Conservation (phyloP, 768 basidiomycete genomes). For the Mycena kentingensis region DNA sequence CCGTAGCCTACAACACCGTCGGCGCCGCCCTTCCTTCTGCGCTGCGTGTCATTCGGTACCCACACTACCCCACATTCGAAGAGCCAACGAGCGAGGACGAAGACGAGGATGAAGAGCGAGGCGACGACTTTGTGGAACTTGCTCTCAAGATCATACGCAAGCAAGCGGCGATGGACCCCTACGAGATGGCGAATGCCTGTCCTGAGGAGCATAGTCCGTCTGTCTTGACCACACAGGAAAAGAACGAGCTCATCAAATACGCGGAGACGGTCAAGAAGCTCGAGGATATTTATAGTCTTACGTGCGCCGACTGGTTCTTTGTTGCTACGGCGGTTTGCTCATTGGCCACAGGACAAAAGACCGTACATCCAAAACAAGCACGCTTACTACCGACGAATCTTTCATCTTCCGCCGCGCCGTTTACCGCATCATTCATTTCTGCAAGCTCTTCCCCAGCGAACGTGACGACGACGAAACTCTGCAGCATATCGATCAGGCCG, state of each 20-base stretch:
- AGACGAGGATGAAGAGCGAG: background rate
- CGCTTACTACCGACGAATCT: slow-evolving; percentile 26
- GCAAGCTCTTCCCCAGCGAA: slow-evolving; percentile 7
- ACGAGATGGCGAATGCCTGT: background rate
- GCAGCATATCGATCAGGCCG: background rate
- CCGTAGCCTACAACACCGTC: slow-evolving; percentile 9
- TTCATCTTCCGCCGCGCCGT: slow-evolving; percentile 27
- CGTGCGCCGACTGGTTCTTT: background rate
- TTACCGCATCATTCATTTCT: slow-evolving; percentile 24
- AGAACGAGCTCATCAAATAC: background rate
- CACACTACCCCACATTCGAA: slow-evolving; percentile 1
- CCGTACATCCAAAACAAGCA: slow-evolving; percentile 22
- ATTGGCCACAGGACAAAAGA: slow-evolving; percentile 24
- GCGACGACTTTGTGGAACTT: background rate
- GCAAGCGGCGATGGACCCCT: background rate
- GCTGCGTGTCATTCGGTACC: slow-evolving; percentile 5
- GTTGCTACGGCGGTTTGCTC: background rate
- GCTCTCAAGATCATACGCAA: background rate
- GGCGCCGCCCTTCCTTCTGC: slow-evolving; percentile 5
- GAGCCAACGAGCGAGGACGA: background rate
- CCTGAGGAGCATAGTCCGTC: background rate
- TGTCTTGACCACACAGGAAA: background rate
- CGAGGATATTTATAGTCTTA: slow-evolving; percentile 4
- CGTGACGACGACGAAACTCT: background rate
- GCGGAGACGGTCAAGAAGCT: background rate